Evolutionary conservation across 2,329 filamentous ascomycete genomes (phyloP), one percentile per base, ranked within the genome.

Genomic region (Bipolaris sorokiniana): DNA sequence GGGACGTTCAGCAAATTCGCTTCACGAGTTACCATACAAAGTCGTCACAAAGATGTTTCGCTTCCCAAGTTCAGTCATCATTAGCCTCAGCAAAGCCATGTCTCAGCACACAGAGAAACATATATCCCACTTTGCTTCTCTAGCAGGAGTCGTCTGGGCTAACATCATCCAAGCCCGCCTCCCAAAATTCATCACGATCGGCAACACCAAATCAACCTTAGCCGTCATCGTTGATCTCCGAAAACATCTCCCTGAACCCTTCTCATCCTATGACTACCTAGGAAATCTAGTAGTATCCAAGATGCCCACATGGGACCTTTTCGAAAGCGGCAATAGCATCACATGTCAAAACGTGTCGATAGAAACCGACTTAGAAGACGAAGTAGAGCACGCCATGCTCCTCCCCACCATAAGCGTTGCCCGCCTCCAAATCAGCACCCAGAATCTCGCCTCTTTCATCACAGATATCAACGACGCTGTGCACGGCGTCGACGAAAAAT

Each of bases 41-140:
- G 49, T 62, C 18, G 18, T 51, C 7, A 49, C 59, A 6, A 58
- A 52, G 5, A 45, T 57, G 55, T 57, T 54, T 26, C 55, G 55
- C 18, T 48, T 57, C 28, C 48, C 50, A 3, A 44, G 23, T 1
- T 13, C 45, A 15, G 33, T 40, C 23, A 40, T 57, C 26, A 28
- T 16, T n/a, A 7, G 44, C 2, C 10, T 54, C 2, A 33, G 45
- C 10, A 54, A 36, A 2, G 18, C 47, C 1, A 26, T 45, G 23
- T 54, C 45, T 2, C 9, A 23, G 0, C 20, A 26, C 3, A 28
- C 44, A n/a, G 10, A 20, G 18, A 34, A 13, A 11, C 26, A 26
- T 4, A 22, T 41, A 26, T 49, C 55, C 1, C 26, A 26, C 7
- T 57, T 57, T 2, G 31, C 51, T 7, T 26, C 28, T 33, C 20